Evolutionary conservation across 73 alveolate genomes (phyloP), one percentile per base, ranked within the genome.

Genomic region (Breviolum minutum): DNA sequence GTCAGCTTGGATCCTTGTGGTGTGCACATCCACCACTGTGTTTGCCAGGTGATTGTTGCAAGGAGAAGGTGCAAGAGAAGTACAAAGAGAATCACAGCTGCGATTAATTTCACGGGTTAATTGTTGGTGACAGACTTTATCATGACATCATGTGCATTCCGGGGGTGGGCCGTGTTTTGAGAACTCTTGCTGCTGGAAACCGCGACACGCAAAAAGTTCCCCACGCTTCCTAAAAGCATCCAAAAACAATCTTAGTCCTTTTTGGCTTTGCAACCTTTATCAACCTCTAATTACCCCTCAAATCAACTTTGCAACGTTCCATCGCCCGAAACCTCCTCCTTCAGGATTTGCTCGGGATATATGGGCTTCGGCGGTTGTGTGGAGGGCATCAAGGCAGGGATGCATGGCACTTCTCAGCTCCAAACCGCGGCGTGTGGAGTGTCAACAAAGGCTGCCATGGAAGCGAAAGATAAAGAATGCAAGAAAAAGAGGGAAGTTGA

Each of bases 311-410:
- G 54, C 54, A 40, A 40, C 54, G 54, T 40, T 40, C 54, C 54
- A 40, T 40, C 54, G 54, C 54, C 54, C 54, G 54, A 40, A 40
- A 40, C 54, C 90, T 14, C 29, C 68, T 54, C 2, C n/a, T 22
- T 14, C 2, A 92, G 97, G 97, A 92, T 92, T 92, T 92, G 97
- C 89, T 92, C 97, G 8, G 83, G 83, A 63, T 74, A 54, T 63
- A 92, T 92, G 97, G 97, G 97, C 89, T 92, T 60, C 66, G 97
- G 97, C 10, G 97, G 97, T 63, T 92, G 97, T 62, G 86, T 92
- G 20, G 66, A 74, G 77, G 97, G 97, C 97, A 92, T 92, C 97
- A 92, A 92, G 97, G 95, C 70, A 2, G n/a, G 69, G 17, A 40
- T 40, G 54, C 54, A 40, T 68, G 13, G 22, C 48, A n/a, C 0